Conservation (phyloP, 2,329 filamentous ascomycete genomes). For the Simplicillium aogashimaense region DNA sequence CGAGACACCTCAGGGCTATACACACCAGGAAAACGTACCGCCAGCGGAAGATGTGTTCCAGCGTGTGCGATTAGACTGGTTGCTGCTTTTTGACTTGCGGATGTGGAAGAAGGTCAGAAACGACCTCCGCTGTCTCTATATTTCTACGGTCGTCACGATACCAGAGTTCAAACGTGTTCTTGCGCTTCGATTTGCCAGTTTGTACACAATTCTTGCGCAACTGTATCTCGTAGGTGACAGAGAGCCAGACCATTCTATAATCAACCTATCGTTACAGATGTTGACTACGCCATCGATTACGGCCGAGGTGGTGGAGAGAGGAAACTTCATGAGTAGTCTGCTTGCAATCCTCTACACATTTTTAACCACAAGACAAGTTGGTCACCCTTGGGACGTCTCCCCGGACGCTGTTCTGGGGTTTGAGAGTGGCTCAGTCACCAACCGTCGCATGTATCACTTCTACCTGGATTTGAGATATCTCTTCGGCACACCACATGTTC, state of each 20-base stretch:
- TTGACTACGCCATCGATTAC: slow-evolving; percentile 95
- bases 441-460: slow-evolving; percentile 94
- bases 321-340: slow-evolving; percentile 90
- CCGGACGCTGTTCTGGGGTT: slow-evolving; percentile 82
- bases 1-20: slow-evolving; percentile 64
- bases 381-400: slow-evolving; percentile 82
- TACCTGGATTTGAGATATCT: slow-evolving; percentile 91
- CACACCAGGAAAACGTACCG: slow-evolving; percentile 50
- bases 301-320: slow-evolving; percentile 85
- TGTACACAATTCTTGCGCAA: slow-evolving; percentile 90
- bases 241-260: slow-evolving; percentile 96
- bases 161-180: slow-evolving; percentile 93
- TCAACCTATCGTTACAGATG: slow-evolving; percentile 94
- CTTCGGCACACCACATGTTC: slow-evolving; percentile 79
- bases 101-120: slow-evolving; percentile 96
- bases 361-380: slow-evolving; percentile 88
- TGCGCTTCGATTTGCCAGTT: slow-evolving; percentile 82
- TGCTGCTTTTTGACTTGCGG: slow-evolving; percentile 87
- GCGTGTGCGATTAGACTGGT: slow-evolving; percentile 82
- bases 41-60: slow-evolving; percentile 81
- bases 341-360: slow-evolving; percentile 98
- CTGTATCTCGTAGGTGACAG: slow-evolving; percentile 92
- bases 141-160: slow-evolving; percentile 90
- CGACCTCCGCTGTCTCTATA: slow-evolving; percentile 85
- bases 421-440: slow-evolving; percentile 89